These are phyloP conservation scores for Beauveria pseudobassiana DNA, from an alignment of 2,329 filamentous ascomycete genomes.

Conservation along the genomic window DNA sequence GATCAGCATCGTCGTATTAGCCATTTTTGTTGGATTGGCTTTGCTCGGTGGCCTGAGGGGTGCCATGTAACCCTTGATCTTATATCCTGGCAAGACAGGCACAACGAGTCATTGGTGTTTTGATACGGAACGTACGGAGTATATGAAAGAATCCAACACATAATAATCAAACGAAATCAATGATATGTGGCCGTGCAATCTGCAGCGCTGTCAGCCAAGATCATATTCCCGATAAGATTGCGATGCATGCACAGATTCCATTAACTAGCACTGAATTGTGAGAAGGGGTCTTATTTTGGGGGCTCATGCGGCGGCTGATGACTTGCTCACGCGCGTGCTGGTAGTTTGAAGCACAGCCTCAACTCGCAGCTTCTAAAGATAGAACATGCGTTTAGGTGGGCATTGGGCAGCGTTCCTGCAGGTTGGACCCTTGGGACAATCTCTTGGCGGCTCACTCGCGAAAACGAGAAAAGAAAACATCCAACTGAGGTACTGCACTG, in stretches of 20 bases:
- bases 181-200: neutral
- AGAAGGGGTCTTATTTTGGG: neutral
- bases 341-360: slow-evolving; percentile 1
- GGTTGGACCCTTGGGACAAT: no score
- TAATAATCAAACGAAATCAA: neutral
- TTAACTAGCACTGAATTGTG: neutral
- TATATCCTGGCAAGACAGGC: neutral
- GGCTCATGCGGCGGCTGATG: neutral
- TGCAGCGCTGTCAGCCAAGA: neutral
- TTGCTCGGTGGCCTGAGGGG: neutral
- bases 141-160: neutral
- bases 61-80: neutral
- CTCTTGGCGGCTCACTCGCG: no score
- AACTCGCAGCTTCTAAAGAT: slow-evolving; percentile 3
- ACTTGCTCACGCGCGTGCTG: neutral
- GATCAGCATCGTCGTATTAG: slow-evolving; percentile 40
- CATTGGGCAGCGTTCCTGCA: no score
- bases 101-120: neutral
- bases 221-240: neutral
- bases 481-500: neutral
- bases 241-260: neutral
- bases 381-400: neutral
- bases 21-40: neutral
- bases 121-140: neutral
- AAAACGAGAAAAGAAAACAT: no score